Base-by-base conservation (phyloP, 306 rosid genomes). In the Begonia peltatifolia region DNA sequence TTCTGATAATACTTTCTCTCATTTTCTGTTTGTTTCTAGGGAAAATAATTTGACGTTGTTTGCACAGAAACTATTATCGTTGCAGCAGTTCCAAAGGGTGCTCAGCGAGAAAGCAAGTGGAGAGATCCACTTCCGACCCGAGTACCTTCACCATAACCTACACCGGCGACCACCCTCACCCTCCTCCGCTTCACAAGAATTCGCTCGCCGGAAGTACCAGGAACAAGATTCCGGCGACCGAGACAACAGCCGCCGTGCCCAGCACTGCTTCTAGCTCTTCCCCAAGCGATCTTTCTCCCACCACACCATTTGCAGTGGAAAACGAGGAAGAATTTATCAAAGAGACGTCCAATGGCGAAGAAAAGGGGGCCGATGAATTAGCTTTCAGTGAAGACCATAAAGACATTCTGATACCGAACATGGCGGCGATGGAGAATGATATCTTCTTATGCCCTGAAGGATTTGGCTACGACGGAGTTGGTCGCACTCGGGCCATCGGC, bases 51-150 rank as follows among this genome's bases (percentile, higher is more conserved):
- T 52, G 2, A 25, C 14, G 11, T 10, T 52, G 12, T 16, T 10
- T 4, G 14, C 46, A 5, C 63, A 87, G 96, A 71, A 80, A 83
- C 61, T 87, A 87, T 15, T 87, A 83, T 70, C 77, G 89, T 44
- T 87, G 96, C 68, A 87, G 89, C 62, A 80, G 82, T 70, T 59
- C 70, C 17, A 87, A 83, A 51, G 94, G 89, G 5, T 87, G 96
- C 52, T 49, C 55, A 0, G 95, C 95, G 2, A 67, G 89, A 6
- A 87, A 83, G 42, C 95, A 79, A 65, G 95, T 87, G 2, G 96
- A 87, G 54, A 68, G 82, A 14, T 80, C 84, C 76, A 58, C 46
- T 15, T 54, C 47, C 3, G 86, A 87, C 11, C 76, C 82, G 0
- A 44, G 57, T 14, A 61, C 44, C 56, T 87, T 77, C 56, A 52